A percentile compares a stretch with the other conserved stretches of the same genome.
These are phyloP conservation scores for Zostera marina DNA, from an alignment of 116 monocot genomes.

Conservation along the genomic window DNA sequence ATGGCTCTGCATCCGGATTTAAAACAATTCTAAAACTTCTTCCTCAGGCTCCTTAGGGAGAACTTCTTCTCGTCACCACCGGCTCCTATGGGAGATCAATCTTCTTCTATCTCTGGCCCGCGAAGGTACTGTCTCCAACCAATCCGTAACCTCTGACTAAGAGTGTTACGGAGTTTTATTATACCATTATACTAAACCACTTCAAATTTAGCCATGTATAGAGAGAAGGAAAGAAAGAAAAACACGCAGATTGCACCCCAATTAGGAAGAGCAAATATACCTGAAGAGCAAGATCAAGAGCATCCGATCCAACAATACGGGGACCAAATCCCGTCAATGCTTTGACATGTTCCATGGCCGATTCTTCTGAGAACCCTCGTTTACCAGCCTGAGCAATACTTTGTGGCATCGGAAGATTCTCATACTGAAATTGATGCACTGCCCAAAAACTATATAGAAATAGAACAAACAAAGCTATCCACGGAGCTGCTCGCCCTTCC, in stretches of 20 bases:
- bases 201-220: not conserved
- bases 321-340: conserved; percentile 70
- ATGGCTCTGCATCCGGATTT: too few relatives aligned
- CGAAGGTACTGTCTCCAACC: too few relatives aligned
- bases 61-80: too few relatives aligned
- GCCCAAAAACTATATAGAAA: conserved; percentile 61
- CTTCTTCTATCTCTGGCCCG: too few relatives aligned
- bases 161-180: not conserved
- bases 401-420: conserved; percentile 56
- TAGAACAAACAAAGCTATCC: conserved; percentile 46
- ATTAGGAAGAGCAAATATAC: conserved; percentile 27
- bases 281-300: conserved; percentile 67
- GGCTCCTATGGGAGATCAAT: too few relatives aligned
- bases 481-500: conserved; percentile 32
- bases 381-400: conserved; percentile 57
- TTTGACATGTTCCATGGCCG: conserved; percentile 70
- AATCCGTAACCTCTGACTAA: too few relatives aligned
- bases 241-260: not conserved
- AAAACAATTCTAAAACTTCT: too few relatives aligned
- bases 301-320: conserved; percentile 78
- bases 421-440: conserved; percentile 50
- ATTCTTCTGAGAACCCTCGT: conserved; percentile 80
- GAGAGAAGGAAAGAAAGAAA: not conserved
- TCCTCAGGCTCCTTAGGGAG: too few relatives aligned
- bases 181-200: not conserved